Evolutionary conservation across 129 eudicot species (phyloP).

Genomic region (Kitagawia praeruptora): DNA sequence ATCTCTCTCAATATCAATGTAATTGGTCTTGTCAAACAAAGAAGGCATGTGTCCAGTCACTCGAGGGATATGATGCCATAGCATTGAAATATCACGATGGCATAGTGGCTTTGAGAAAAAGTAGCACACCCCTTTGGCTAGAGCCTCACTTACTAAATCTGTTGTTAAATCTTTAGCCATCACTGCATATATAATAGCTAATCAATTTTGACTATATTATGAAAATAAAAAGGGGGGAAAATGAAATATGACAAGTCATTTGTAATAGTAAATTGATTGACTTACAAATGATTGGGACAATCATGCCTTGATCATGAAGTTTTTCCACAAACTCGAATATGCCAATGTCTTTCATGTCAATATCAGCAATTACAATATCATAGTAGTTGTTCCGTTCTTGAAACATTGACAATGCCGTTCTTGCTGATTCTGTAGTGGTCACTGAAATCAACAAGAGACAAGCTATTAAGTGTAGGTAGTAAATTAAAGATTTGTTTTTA

Average conservation of each 20-base stretch:
- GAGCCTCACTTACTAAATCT: not conserved
- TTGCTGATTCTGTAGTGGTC: conserved; percentile 15
- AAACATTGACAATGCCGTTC: conserved; percentile 22
- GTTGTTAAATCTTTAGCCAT: no score
- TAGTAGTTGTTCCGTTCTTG: conserved; percentile 6
- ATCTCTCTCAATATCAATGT: no score
- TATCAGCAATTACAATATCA: conserved; percentile 22
- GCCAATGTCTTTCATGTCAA: conserved; percentile 19
- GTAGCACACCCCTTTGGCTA: not conserved
- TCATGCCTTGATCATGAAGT: not conserved
- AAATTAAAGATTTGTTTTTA: no score
- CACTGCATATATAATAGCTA: not conserved
- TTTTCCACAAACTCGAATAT: not conserved
- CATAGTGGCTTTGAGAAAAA: not conserved
- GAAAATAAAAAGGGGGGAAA: no score
- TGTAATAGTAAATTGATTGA: no score
- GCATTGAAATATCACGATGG: not conserved
- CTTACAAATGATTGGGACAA: not conserved
- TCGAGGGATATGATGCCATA: not conserved
- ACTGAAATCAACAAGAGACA: conserved; percentile 11
- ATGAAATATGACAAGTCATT: no score
- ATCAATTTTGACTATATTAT: no score
- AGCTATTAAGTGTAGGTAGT: no score
- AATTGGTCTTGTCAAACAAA: no score
- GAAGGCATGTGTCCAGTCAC: not conserved